Percentiles rank a stretch among this genome's conserved stretches.
These are phyloP conservation scores for Brettanomyces bruxellensis DNA, from an alignment of 805 yeast genomes.

Conservation along the genomic window DNA sequence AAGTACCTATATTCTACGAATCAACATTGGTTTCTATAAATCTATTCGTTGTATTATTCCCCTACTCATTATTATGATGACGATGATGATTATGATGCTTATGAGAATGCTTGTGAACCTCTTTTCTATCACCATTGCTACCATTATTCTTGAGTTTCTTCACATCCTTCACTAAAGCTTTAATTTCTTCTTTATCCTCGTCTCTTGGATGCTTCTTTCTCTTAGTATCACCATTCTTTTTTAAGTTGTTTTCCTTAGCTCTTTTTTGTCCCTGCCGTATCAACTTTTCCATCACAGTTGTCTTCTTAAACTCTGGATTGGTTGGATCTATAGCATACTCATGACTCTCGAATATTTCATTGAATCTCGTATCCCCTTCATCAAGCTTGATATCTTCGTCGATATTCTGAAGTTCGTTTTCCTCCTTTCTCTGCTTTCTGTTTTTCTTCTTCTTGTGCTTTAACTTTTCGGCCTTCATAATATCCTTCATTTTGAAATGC, in stretches of 20 bases:
- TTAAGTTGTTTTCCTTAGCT: constrained; percentile 9
- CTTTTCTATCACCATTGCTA: no score
- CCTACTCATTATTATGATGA: neutral
- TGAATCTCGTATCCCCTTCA: constrained; percentile 77
- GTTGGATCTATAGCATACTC: constrained; percentile 94
- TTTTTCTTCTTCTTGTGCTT: constrained; percentile 29
- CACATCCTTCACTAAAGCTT: neutral
- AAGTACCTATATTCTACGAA: no score
- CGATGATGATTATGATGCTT: neutral
- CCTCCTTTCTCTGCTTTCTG: neutral
- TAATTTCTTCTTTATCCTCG: neutral
- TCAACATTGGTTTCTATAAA: neutral
- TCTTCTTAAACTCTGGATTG: constrained; percentile 80
- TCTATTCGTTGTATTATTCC: neutral
- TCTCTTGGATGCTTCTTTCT: neutral
- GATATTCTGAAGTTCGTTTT: neutral
- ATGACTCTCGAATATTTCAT: constrained; percentile 72
- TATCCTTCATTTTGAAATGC: constrained; percentile 76
- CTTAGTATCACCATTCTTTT: neutral
- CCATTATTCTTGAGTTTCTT: neutral
- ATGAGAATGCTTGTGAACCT: neutral
- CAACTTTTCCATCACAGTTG: constrained; percentile 77
- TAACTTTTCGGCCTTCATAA: constrained; percentile 52
- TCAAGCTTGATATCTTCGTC: constrained; percentile 47
- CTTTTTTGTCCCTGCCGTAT: constrained; percentile 53